A percentile compares a stretch with the other conserved stretches of the same genome.
Evolutionary conservation across 2,329 filamentous ascomycete species (phyloP).

Genomic region (Cladorrhinum sp.): DNA sequence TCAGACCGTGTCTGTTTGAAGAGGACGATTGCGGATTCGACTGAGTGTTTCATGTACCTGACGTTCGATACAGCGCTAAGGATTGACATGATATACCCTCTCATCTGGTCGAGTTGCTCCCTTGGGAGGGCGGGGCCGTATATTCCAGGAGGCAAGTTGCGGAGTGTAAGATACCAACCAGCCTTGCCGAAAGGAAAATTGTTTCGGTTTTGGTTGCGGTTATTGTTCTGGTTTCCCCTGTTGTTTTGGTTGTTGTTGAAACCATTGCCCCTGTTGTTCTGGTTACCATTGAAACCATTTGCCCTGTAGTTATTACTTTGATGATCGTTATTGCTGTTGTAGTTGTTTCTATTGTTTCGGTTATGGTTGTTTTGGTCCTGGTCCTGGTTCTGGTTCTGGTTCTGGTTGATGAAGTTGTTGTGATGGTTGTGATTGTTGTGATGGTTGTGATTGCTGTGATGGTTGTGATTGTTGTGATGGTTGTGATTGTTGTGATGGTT

Average conservation of each 20-base stretch:
- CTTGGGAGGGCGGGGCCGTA: background rate
- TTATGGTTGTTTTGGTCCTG: slow-evolving; percentile 5
- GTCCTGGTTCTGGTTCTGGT: slow-evolving; percentile 1
- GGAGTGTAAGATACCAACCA: background rate
- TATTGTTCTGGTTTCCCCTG: slow-evolving; percentile 1
- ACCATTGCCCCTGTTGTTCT: background rate
- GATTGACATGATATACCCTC: background rate
- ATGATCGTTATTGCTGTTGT: slow-evolving; percentile 3
- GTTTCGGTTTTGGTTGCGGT: background rate
- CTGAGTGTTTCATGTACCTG: background rate
- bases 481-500: slow-evolving; percentile 4
- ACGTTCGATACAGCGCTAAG: background rate
- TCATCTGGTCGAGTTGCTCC: background rate
- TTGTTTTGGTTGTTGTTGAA: background rate
- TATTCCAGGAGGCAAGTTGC: background rate
- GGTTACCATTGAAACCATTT: background rate
- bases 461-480: background rate
- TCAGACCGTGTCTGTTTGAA: background rate
- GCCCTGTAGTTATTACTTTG: background rate
- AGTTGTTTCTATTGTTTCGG: background rate
- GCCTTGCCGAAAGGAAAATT: background rate
- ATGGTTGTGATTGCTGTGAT: slow-evolving; percentile 3
- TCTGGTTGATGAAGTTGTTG: slow-evolving; percentile 13
- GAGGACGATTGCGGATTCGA: background rate
- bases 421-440: background rate